Conservation (phyloP, 495 filamentous ascomycete genomes). For the Xylaria nigripes region DNA sequence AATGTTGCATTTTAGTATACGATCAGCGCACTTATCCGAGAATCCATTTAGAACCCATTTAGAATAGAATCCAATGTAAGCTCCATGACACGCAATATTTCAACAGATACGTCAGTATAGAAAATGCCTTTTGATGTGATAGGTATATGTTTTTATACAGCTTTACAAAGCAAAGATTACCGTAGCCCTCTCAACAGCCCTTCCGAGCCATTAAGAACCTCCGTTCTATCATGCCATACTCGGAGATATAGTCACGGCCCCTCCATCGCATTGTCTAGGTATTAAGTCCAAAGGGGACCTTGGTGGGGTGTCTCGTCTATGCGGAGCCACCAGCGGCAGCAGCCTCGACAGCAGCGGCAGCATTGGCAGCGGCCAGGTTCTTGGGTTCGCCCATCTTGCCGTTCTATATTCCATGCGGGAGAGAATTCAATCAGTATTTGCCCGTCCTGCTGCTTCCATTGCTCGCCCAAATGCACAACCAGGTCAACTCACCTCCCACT, state of each 20-base stretch:
- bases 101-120: not conserved
- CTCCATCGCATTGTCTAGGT: constrained; percentile 13
- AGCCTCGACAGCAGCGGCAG: constrained; percentile 47
- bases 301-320: constrained; percentile 7
- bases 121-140: constrained; percentile 9
- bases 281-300: constrained; percentile 4
- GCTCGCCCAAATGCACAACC: not conserved
- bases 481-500: constrained; percentile 84
- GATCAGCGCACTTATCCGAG: too few relatives aligned
- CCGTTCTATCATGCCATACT: constrained; percentile 1
- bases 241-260: constrained; percentile 5
- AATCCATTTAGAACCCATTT: too few relatives aligned
- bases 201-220: not conserved
- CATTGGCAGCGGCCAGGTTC: constrained; percentile 65
- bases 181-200: not conserved
- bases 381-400: constrained; percentile 91
- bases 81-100: too few relatives aligned
- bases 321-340: constrained; percentile 22
- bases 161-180: constrained; percentile 20
- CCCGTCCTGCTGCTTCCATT: not conserved
- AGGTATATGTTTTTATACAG: constrained; percentile 23
- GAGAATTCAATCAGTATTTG: constrained; percentile 20
- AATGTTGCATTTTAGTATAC: too few relatives aligned
- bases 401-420: constrained; percentile 53
- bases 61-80: too few relatives aligned